Conservation (phyloP, 306 rosid species). For the Oxytropis ochrocephala region DNA sequence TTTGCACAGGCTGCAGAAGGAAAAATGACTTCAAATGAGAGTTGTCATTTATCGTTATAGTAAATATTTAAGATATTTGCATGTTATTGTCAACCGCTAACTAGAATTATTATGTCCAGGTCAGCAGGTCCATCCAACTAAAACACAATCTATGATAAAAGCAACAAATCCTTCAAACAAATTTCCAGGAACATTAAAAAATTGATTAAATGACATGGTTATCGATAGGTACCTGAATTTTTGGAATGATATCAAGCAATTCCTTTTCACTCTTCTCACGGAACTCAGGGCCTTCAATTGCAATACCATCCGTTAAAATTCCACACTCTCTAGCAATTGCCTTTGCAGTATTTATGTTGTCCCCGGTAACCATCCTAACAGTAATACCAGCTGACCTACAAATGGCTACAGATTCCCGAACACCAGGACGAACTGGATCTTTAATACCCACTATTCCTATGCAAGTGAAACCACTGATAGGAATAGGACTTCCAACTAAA, state of each 20-base stretch:
- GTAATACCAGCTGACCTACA: conserved; percentile 91
- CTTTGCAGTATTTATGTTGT: conserved; percentile 92
- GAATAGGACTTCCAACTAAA: conserved; percentile 49
- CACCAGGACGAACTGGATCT: conserved; percentile 98
- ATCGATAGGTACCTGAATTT: conserved; percentile 58
- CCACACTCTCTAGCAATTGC: conserved; percentile 99
- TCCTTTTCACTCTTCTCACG: conserved; percentile 75
- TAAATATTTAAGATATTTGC: not conserved
- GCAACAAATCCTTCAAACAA: not conserved
- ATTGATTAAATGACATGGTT: conserved; percentile 5
- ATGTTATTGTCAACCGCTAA: conserved; percentile 3
- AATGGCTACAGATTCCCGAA: conserved; percentile 83
- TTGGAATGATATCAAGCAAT: conserved; percentile 58
- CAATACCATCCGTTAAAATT: conserved; percentile 81
- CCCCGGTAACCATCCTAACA: conserved; percentile 97
- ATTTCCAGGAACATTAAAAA: not conserved
- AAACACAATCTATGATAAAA: not conserved
- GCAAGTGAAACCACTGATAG: conserved; percentile 64
- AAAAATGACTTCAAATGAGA: not conserved
- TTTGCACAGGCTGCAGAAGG: conserved; percentile 13
- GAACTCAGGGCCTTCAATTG: conserved; percentile 93
- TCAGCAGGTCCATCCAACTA: not conserved
- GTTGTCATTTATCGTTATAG: not conserved
- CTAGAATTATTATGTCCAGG: not conserved
- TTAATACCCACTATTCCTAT: conserved; percentile 95